Evolutionary conservation across 257 asterid genomes (phyloP), one percentile per base, ranked within the genome.

Genomic region (Craterostigma plantagineum): DNA sequence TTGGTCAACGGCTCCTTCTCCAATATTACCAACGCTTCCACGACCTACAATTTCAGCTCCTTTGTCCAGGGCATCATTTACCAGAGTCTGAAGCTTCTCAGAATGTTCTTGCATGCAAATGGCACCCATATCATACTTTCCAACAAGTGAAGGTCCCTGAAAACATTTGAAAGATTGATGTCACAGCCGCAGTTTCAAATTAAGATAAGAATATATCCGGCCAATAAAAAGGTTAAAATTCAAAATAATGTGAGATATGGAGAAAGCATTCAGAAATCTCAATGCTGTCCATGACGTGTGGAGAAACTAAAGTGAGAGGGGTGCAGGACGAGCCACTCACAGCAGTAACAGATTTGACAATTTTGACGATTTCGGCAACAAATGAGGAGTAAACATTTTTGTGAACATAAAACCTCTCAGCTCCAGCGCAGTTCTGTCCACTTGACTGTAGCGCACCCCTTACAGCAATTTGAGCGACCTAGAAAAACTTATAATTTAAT

Each of bases 91-190:
- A 61, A 87, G 93, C 81, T 63, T 87, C 63, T 87, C 98, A 10
- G 98, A 74, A 71, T 87, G 98, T 69, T 87, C 98, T 69, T 76
- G 86, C 95, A 87, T 82, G 75, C 98, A 87, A 61, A 82, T 79
- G 56, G 98, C 95, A 58, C 98, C 98, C 95, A 82, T 87, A 61
- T 87, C 98, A 50, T 82, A 79, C 63, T 79, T 87, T 33, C 91
- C 98, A 36, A 62, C 60, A 44, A 79, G 70, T 45, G 98, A 93
- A 53, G 98, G 98, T 12, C 98, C 98, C 98, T 87, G 66, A 57
- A 64, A 17, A 23, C 30, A 23, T 23, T 23, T 23, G 30, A 6
- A 23, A 23, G n/a, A 23, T 23, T 23, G 6, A 23, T 23, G 30
- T 6, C 6, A 23, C 30, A 23, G 30, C 30, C 30, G 6, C 30